A percentile compares a stretch with the other conserved stretches of the same genome.
Evolutionary conservation across 2,329 filamentous ascomycete genomes (phyloP).

Genomic region (Diaporthe capsici): DNA sequence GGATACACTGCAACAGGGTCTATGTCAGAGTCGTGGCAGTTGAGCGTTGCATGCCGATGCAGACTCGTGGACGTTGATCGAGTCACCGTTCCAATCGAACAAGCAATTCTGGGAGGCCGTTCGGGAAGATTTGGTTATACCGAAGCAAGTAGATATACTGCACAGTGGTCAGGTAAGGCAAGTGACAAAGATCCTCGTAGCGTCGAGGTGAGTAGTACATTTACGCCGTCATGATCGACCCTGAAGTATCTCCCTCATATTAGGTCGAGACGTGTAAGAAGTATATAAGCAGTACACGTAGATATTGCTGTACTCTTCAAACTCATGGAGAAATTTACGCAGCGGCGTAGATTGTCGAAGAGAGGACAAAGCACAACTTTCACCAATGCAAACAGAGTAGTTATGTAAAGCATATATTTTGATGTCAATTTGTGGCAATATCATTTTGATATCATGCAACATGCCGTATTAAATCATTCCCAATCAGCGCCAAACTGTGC

Average conservation of each 20-base stretch:
- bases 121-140: too few relatives aligned
- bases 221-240: neutral
- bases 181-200: too few relatives aligned
- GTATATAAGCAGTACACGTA: too few relatives aligned
- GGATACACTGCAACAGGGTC: neutral
- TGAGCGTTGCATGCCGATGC: neutral
- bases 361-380: neutral
- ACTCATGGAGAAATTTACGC: neutral
- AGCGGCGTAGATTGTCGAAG: neutral
- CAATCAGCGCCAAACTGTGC: slow-evolving; percentile 17
- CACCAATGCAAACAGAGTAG: neutral
- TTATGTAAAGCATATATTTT: neutral
- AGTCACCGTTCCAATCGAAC: neutral
- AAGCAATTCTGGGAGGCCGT: neutral
- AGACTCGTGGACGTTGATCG: too few relatives aligned
- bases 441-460: neutral
- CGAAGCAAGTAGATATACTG: too few relatives aligned
- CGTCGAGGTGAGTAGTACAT: neutral
- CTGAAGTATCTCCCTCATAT: neutral
- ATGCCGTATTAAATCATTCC: neutral
- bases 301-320: neutral
- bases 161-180: neutral
- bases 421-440: neutral
- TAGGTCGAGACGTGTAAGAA: too few relatives aligned
- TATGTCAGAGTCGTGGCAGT: too few relatives aligned